Percentiles rank a stretch among this genome's conserved stretches.
Conservation (phyloP, 805 yeast genomes). For the Nakazawaea laoshanensis region DNA sequence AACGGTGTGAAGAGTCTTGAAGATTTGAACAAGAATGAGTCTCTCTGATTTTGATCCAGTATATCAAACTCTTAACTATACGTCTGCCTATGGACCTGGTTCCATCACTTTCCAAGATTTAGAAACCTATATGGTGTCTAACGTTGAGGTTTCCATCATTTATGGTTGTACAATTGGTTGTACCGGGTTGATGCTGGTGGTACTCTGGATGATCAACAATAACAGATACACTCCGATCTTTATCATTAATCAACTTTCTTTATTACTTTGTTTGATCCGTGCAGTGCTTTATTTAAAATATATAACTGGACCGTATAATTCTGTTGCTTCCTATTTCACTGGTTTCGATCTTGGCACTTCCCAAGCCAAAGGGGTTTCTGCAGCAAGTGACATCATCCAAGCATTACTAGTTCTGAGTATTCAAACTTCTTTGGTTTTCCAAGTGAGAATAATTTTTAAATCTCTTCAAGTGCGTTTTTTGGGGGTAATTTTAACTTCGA, state of each 20-base stretch:
- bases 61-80: slow-evolving; percentile 26
- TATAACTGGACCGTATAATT: slow-evolving; percentile 41
- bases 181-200: slow-evolving; percentile 34
- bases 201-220: slow-evolving; percentile 39
- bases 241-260: slow-evolving; percentile 56
- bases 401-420: slow-evolving; percentile 51
- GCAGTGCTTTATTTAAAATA: slow-evolving; percentile 52
- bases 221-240: slow-evolving; percentile 62
- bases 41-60: slow-evolving; percentile 16
- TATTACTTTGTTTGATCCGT: slow-evolving; percentile 49
- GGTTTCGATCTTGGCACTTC: slow-evolving; percentile 30
- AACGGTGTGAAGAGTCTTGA: not conserved
- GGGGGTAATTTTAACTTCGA: slow-evolving; percentile 28
- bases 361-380: slow-evolving; percentile 36
- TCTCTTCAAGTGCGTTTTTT: slow-evolving; percentile 39
- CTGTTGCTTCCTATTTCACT: slow-evolving; percentile 39
- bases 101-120: slow-evolving; percentile 31
- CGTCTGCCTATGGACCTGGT: slow-evolving; percentile 31
- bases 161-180: slow-evolving; percentile 56
- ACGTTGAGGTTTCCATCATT: slow-evolving; percentile 32
- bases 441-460: slow-evolving; percentile 62
- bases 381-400: slow-evolving; percentile 55
- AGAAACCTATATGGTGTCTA: slow-evolving; percentile 26
- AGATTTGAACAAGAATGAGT: not conserved
- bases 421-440: slow-evolving; percentile 62